Evolutionary conservation across 306 rosid genomes (phyloP).

Genomic region (Abrus precatorius): DNA sequence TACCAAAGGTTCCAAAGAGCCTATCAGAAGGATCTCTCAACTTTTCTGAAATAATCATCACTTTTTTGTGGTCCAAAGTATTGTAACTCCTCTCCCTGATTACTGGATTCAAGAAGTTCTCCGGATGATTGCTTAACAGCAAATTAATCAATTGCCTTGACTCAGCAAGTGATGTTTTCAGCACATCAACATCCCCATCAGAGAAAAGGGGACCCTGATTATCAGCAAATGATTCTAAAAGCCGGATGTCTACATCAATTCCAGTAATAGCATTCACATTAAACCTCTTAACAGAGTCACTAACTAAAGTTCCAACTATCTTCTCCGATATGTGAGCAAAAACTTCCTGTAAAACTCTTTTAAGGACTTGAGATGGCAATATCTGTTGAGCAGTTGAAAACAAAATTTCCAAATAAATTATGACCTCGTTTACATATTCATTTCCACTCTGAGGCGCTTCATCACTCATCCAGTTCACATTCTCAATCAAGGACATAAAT

Average conservation of each 20-base stretch:
- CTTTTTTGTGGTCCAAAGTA: slow-evolving; percentile 85
- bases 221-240: slow-evolving; percentile 93
- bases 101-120: slow-evolving; percentile 91
- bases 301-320: slow-evolving; percentile 77
- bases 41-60: slow-evolving; percentile 81
- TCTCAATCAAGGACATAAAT: slow-evolving; percentile 84
- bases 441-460: slow-evolving; percentile 82
- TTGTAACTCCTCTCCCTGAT: slow-evolving; percentile 95
- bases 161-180: slow-evolving; percentile 78
- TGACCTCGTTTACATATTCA: slow-evolving; percentile 92
- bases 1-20: slow-evolving; percentile 91
- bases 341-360: slow-evolving; percentile 86
- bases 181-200: slow-evolving; percentile 81
- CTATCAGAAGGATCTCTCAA: slow-evolving; percentile 92
- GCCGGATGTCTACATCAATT: slow-evolving; percentile 80
- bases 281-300: slow-evolving; percentile 89
- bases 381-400: slow-evolving; percentile 97
- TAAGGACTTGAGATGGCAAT: slow-evolving; percentile 88
- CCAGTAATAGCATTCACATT: slow-evolving; percentile 76
- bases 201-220: slow-evolving; percentile 75
- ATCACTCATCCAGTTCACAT: slow-evolving; percentile 89
- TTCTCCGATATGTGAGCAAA: slow-evolving; percentile 87
- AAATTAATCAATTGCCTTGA: slow-evolving; percentile 84
- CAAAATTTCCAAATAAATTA: slow-evolving; percentile 90
- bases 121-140: slow-evolving; percentile 91